phyloP scores from a whole-genome alignment of 441 rosid genomes.

The Viola pubescens region DNA sequence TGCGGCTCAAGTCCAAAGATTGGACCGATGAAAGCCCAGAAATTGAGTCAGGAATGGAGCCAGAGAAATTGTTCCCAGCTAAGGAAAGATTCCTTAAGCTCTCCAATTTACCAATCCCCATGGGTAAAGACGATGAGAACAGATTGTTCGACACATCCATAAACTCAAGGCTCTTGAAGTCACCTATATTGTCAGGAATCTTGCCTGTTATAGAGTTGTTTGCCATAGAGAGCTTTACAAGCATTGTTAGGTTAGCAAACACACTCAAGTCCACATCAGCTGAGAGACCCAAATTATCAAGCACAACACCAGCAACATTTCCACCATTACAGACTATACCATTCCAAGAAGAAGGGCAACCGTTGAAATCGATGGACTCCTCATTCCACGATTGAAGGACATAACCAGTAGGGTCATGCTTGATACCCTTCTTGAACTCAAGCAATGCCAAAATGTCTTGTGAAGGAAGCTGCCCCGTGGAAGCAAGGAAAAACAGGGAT shows the following conservation, averaged over 20 bases:
- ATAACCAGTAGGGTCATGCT: conserved; percentile 89
- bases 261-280: conserved; percentile 73
- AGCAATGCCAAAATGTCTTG: conserved; percentile 92
- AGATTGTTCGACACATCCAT: conserved; percentile 73
- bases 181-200: conserved; percentile 54
- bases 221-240: conserved; percentile 80
- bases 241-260: conserved; percentile 78
- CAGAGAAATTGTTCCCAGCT: conserved; percentile 92
- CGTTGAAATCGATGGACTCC: conserved; percentile 87
- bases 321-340: conserved; percentile 89
- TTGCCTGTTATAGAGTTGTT: conserved; percentile 72
- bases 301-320: conserved; percentile 82
- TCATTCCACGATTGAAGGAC: conserved; percentile 92
- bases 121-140: conserved; percentile 54
- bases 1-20: conserved; percentile 79
- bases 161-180: conserved; percentile 63
- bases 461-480: conserved; percentile 90
- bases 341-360: conserved; percentile 96
- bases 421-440: conserved; percentile 87
- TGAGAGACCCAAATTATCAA: conserved; percentile 67
- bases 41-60: conserved; percentile 57
- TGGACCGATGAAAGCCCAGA: conserved; percentile 58
- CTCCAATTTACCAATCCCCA: conserved; percentile 52
- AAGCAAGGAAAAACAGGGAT: conserved; percentile 37
- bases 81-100: conserved; percentile 65